Evolutionary conservation across 2,329 filamentous ascomycete genomes (phyloP), one percentile per base, ranked within the genome.

Genomic region (Apiospora phragmitis): DNA sequence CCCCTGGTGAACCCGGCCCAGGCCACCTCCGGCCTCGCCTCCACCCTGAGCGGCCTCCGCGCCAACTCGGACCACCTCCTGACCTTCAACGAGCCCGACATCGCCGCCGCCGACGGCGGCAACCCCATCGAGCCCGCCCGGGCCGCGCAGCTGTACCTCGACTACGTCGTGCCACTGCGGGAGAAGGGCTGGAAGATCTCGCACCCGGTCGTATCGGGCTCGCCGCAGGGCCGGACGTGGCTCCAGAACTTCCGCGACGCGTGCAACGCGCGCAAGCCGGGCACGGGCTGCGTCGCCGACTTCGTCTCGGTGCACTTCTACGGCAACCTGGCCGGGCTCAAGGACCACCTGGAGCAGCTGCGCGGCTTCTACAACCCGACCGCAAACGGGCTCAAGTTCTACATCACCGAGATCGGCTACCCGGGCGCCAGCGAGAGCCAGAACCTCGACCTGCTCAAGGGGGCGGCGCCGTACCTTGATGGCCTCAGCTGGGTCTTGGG

Each of bases 221-320:
- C 82, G 3, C 70, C 72, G 0, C 75, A 77, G 16, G 82, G 82
- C 1, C 76, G 83, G 0, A 73, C 81, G 14, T 84, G 82, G 82
- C 75, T 84, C 29, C 75, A 74, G 6, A 75, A 78, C n/a, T 84
- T 84, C 71, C 83, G 83, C 70, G 76, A 79, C 24, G 80, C 81
- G 7, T 84, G 82, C 71, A 80, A 80, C 70, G 78, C 80, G 1
- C 77, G 83, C 16, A 78, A 81, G 62, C 66, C 73, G 8, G 75
- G 79, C 2, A 71, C 76, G 0, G 82, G 82, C 0, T 84, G 82
- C 41, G 81, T 82, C 0, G 73, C 79, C 0, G 82, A 84, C 67
- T 84, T 84, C 38, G 77, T 84, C 11, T 79, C 81, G 3, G 79
- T 82, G n/a, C 82, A 84, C 62, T 84, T 79, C 78, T 84, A 84